phyloP scores from a whole-genome alignment of 2,329 filamentous ascomycete genomes.

The Claviceps pusilla region DNA sequence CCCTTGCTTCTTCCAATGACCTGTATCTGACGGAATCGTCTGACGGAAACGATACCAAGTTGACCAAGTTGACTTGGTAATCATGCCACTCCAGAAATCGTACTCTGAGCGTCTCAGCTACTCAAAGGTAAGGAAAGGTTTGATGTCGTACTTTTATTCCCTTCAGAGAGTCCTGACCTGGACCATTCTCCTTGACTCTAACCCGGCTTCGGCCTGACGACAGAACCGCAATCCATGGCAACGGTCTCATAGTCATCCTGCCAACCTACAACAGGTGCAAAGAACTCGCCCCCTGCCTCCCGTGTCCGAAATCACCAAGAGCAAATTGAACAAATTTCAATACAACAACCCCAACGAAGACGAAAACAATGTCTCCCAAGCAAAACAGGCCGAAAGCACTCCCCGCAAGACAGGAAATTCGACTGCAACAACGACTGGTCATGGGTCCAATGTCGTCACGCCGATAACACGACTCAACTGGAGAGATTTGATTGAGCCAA shows the following conservation, averaged over 20 bases:
- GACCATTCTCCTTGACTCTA: too few relatives aligned
- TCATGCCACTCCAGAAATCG: constrained; percentile 27
- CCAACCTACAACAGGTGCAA: constrained; percentile 20
- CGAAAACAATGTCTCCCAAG: constrained; percentile 7
- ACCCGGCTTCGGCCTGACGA: neutral
- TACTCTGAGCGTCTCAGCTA: constrained; percentile 22
- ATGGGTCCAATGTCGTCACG: constrained; percentile 17
- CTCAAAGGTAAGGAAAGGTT: constrained; percentile 18
- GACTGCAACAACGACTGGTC: neutral
- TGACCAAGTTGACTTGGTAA: constrained; percentile 2
- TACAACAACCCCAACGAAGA: constrained; percentile 18
- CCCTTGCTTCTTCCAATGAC: neutral
- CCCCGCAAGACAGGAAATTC: constrained; percentile 10
- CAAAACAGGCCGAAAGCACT: neutral
- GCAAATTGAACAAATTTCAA: constrained; percentile 44
- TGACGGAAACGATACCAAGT: constrained; percentile 4
- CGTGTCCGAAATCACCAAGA: constrained; percentile 44
- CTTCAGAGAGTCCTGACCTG: neutral
- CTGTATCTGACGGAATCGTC: neutral
- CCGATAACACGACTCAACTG: constrained; percentile 39
- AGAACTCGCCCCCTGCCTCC: constrained; percentile 27
- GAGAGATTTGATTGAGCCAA: constrained; percentile 40
- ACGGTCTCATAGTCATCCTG: constrained; percentile 37
- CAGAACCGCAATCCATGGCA: constrained; percentile 34
- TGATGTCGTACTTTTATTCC: neutral